Conservation (phyloP, 2,329 filamentous ascomycete species). For the Botrytis galanthina region DNA sequence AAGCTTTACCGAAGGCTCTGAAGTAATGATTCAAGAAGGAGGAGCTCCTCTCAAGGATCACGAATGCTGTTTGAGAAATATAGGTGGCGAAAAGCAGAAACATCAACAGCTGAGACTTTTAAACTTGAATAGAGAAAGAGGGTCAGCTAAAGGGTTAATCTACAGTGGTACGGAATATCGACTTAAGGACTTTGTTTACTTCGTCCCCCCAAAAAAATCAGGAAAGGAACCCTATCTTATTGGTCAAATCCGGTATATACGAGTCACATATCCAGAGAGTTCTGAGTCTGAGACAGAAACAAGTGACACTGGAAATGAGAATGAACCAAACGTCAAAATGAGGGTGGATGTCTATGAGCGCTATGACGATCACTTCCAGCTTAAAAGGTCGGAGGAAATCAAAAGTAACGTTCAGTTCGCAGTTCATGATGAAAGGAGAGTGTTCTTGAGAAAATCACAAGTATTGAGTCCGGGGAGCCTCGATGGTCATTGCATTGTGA, state of each 20-base stretch:
- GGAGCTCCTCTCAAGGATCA: background rate
- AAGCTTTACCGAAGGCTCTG: conserved; percentile 20
- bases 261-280: too few relatives aligned
- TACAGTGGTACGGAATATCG: conserved; percentile 16
- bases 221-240: too few relatives aligned
- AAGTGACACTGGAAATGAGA: too few relatives aligned
- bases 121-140: background rate
- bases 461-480: background rate
- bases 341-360: conserved; percentile 19
- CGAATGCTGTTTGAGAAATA: too few relatives aligned
- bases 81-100: too few relatives aligned
- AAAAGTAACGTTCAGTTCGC: background rate
- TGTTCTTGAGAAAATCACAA: background rate
- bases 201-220: too few relatives aligned
- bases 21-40: background rate
- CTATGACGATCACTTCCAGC: conserved; percentile 15
- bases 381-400: conserved; percentile 1
- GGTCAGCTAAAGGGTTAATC: background rate
- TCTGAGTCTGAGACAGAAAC: too few relatives aligned
- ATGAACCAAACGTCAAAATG: too few relatives aligned
- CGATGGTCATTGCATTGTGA: conserved; percentile 27
- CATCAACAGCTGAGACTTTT: background rate
- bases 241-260: too few relatives aligned
- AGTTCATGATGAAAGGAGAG: conserved; percentile 24
- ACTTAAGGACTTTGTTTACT: conserved; percentile 25